phyloP scores from a whole-genome alignment of 2,329 filamentous ascomycete species.

The Cordyceps cicadae region DNA sequence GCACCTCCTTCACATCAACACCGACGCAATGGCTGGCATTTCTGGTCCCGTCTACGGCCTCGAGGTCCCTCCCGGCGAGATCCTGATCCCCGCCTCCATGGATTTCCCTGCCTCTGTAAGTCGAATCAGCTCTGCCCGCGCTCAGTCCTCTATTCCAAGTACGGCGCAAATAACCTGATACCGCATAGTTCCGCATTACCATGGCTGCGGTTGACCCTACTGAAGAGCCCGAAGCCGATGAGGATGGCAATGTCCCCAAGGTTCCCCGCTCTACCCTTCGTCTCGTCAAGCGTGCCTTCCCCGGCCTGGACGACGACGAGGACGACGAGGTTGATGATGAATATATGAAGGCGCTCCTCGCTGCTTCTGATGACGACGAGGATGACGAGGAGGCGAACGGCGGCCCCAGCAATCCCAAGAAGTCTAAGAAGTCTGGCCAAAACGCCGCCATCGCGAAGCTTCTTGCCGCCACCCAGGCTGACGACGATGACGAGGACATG shows the following conservation, averaged over 20 bases:
- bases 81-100: conserved; percentile 69
- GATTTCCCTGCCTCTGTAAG: conserved; percentile 80
- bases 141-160: not conserved
- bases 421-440: conserved; percentile 79
- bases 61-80: conserved; percentile 76
- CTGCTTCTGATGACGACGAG: conserved; percentile 41
- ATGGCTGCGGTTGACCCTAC: conserved; percentile 97
- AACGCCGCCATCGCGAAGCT: conserved; percentile 71
- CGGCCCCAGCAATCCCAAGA: conserved; percentile 83
- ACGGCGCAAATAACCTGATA: conserved; percentile 21
- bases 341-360: conserved; percentile 49
- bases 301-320: conserved; percentile 49
- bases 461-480: conserved; percentile 53
- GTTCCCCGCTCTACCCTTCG: conserved; percentile 79
- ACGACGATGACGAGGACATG: conserved; percentile 50
- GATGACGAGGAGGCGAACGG: conserved; percentile 69
- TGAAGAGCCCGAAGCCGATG: conserved; percentile 59
- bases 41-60: conserved; percentile 85
- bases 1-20: conserved; percentile 10
- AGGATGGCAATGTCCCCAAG: conserved; percentile 50
- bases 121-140: conserved; percentile 18
- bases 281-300: conserved; percentile 67
- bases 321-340: conserved; percentile 62
- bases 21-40: conserved; percentile 44
- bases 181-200: conserved; percentile 77